Base-by-base conservation (phyloP, 2,329 filamentous ascomycete species). In the Alternaria dauci region DNA sequence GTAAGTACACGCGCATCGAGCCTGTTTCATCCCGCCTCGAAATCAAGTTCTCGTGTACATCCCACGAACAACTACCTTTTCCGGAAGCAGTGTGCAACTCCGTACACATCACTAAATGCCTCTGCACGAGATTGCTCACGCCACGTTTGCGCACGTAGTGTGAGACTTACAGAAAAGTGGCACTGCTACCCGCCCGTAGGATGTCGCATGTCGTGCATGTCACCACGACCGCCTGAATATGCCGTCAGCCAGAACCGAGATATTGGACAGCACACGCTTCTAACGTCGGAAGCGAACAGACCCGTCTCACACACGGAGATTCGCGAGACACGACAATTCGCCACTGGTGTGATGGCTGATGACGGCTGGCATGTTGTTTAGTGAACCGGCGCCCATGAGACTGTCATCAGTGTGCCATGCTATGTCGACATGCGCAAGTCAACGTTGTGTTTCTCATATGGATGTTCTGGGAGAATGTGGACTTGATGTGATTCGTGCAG, bases 351-450 rank as follows among this genome's bases (percentile, higher is more conserved):
- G 32, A 62, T 65, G 67, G 60, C 52, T 65, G 68, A 56, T 54
- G 41, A 59, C 56, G 56, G 43, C 43, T 43, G 52, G 61, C 48
- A 59, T 61, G 58, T 52, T 59, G 59, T 60, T 51, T 53, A 58
- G 58, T 59, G 55, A 58, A 42, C 59, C 25, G 26, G 26, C 46
- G 46, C 52, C 41, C 55, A 46, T 43, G 39, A 52, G 38, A 43
- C 59, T 41, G 52, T 63, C 18, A 69, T 68, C 67, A 61, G 61
- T 69, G 58, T 63, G 65, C 61, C 48, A 50, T 59, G 61, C 58
- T 39, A 38, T 46, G 30, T 55, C 36, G 38, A 42, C 23, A 55
- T 34, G 48, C 48, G 34, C 55, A 53, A 20, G 36, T 28, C 20
- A 32, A 54, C 43, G 50, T 53, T 38, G 30, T 30, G 39, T 25